Percentiles rank a stretch among this genome's conserved stretches.
Conservation (phyloP, 805 yeast genomes). For the Lipomyces yamanashiensis region DNA sequence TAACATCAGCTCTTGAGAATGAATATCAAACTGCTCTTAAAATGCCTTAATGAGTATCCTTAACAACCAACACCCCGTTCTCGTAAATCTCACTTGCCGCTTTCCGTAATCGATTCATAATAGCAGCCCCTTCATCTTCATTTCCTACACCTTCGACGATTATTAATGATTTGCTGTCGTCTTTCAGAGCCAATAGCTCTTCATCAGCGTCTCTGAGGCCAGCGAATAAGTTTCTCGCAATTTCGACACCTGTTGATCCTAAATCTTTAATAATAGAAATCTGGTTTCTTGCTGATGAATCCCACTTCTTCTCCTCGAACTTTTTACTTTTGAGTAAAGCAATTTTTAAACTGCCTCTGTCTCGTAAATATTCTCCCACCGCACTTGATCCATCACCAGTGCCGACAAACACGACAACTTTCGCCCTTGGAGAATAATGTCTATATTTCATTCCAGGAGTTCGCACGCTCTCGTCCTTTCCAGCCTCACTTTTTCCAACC, state of each 20-base stretch:
- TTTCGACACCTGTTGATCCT: constrained; percentile 59
- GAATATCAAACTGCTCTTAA: too few relatives aligned
- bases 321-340: constrained; percentile 31
- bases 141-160: constrained; percentile 84
- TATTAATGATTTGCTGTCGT: constrained; percentile 62
- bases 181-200: constrained; percentile 44
- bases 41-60: neutral
- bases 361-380: constrained; percentile 17
- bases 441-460: constrained; percentile 99
- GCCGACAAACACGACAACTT: constrained; percentile 67
- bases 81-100: constrained; percentile 64
- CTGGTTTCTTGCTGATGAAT: constrained; percentile 1
- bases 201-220: constrained; percentile 73
- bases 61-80: constrained; percentile 10
- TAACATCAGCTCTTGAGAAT: too few relatives aligned
- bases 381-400: constrained; percentile 50
- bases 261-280: constrained; percentile 38
- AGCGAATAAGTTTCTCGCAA: constrained; percentile 77
- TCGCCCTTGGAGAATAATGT: constrained; percentile 91
- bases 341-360: neutral
- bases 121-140: constrained; percentile 82
- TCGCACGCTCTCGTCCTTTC: constrained; percentile 61
- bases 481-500: constrained; percentile 64
- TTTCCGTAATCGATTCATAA: constrained; percentile 86
- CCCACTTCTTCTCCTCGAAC: constrained; percentile 21